A percentile compares a stretch with the other conserved stretches of the same genome.
phyloP scores from a whole-genome alignment of 345 rosid species.

The Orychophragmus violaceus region DNA sequence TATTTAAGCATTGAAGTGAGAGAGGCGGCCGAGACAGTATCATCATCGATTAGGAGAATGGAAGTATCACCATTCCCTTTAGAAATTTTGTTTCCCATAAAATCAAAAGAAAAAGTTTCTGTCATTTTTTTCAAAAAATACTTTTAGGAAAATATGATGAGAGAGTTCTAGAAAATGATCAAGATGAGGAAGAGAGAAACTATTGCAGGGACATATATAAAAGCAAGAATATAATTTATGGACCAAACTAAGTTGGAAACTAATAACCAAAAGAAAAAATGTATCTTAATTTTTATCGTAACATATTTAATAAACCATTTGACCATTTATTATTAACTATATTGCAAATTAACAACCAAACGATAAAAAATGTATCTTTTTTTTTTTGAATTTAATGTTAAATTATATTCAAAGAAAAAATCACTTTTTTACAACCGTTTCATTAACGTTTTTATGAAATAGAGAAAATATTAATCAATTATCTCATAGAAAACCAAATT shows the following conservation, averaged over 20 bases:
- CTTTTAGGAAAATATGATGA: not conserved
- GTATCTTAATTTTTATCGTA: not conserved
- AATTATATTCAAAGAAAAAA: too few species aligned
- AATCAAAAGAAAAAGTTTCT: not conserved
- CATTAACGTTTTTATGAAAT: too few species aligned
- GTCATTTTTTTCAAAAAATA: not conserved
- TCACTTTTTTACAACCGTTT: too few species aligned
- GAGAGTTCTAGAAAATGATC: not conserved
- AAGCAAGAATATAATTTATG: not conserved
- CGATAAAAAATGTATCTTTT: not conserved
- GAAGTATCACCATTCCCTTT: not conserved
- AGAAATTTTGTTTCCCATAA: not conserved
- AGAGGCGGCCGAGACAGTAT: not conserved
- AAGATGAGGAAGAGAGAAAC: not conserved
- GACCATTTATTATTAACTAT: not conserved
- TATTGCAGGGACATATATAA: not conserved
- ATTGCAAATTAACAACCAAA: not conserved
- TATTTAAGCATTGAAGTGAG: slow-evolving; percentile 4
- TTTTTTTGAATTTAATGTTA: too few species aligned
- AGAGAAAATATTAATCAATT: too few species aligned
- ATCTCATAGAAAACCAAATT: too few species aligned
- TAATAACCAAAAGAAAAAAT: not conserved
- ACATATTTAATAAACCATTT: not conserved
- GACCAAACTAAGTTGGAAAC: not conserved
- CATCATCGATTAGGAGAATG: slow-evolving; percentile 18